A percentile compares a stretch with the other conserved stretches of the same genome.
phyloP scores from a whole-genome alignment of 805 yeast species.

The Sugiyamaella mastotermitis region DNA sequence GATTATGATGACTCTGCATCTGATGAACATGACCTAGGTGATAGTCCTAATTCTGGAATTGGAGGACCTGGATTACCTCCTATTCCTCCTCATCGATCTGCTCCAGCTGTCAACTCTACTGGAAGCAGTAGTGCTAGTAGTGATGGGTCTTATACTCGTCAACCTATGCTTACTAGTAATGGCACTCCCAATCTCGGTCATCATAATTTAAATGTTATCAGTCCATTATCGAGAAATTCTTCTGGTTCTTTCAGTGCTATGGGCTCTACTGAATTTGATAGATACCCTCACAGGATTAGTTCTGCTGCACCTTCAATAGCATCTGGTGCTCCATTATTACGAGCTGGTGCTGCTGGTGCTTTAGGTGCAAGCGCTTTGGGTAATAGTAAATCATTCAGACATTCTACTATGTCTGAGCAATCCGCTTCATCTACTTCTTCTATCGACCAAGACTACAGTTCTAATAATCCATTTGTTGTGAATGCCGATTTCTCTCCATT shows the following conservation, averaged over 20 bases:
- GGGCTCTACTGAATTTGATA: conserved; percentile 28
- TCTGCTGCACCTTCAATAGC: conserved; percentile 23
- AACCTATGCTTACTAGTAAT: not conserved
- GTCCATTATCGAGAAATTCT: conserved; percentile 17
- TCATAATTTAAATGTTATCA: conserved; percentile 11
- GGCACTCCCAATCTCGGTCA: conserved; percentile 3
- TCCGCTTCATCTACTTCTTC: conserved; percentile 20
- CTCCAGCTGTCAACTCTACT: not conserved
- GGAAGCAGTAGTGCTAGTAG: conserved; percentile 3
- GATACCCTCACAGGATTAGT: conserved; percentile 30
- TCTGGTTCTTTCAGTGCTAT: conserved; percentile 19
- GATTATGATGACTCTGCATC: conserved; percentile 3
- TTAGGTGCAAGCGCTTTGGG: conserved; percentile 2
- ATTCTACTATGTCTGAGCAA: conserved; percentile 20
- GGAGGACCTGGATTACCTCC: conserved; percentile 1
- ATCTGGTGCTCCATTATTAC: conserved; percentile 17
- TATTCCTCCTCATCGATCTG: conserved; percentile 8
- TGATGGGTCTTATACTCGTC: no score
- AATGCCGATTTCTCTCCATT: conserved; percentile 57
- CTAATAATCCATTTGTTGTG: conserved; percentile 27
- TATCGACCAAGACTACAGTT: conserved; percentile 12
- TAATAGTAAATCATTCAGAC: conserved; percentile 3
- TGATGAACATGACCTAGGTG: conserved; percentile 1
- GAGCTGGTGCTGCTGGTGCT: conserved; percentile 4
- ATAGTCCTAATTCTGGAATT: not conserved